These are phyloP conservation scores for Calamus simplicifolius DNA, from an alignment of 176 grass and related monocot genomes.

Conservation along the genomic window DNA sequence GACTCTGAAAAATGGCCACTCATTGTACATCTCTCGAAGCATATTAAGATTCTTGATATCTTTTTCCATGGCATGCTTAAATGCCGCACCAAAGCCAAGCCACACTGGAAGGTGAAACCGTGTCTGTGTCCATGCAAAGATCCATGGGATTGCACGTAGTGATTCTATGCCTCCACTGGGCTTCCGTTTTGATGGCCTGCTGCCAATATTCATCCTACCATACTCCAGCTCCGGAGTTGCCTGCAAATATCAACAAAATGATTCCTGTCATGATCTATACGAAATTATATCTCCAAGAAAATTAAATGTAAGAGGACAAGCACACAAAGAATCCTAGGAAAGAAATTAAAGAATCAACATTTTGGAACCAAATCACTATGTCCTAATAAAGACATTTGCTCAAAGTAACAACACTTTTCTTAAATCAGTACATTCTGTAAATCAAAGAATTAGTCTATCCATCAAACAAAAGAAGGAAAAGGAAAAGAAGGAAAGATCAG, in stretches of 20 bases:
- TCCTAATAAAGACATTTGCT: too few relatives aligned
- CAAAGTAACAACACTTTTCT: too few relatives aligned
- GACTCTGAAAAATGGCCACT: slow-evolving; percentile 94
- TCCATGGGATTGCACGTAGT: slow-evolving; percentile 89
- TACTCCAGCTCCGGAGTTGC: slow-evolving; percentile 86
- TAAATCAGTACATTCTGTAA: too few relatives aligned
- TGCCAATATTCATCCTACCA: slow-evolving; percentile 95
- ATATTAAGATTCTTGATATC: slow-evolving; percentile 62
- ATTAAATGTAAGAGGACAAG: too few relatives aligned
- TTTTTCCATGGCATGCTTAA: slow-evolving; percentile 67
- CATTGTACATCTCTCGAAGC: slow-evolving; percentile 82
- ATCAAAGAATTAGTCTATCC: too few relatives aligned
- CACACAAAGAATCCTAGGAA: too few relatives aligned
- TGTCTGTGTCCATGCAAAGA: slow-evolving; percentile 95
- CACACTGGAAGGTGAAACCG: slow-evolving; percentile 89
- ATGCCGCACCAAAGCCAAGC: slow-evolving; percentile 90
- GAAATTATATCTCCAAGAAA: too few relatives aligned
- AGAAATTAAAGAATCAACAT: too few relatives aligned
- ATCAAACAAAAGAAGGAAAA: too few relatives aligned
- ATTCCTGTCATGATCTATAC: too few relatives aligned
- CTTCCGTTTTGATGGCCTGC: slow-evolving; percentile 77
- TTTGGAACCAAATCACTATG: too few relatives aligned
- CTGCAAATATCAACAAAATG: slow-evolving; percentile 17
- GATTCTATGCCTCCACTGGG: slow-evolving; percentile 90
- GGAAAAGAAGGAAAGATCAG: too few relatives aligned